Percentiles rank a stretch among this genome's conserved stretches.
Evolutionary conservation across 2,329 filamentous ascomycete genomes (phyloP).

Genomic region (Trichoderma lentiforme): DNA sequence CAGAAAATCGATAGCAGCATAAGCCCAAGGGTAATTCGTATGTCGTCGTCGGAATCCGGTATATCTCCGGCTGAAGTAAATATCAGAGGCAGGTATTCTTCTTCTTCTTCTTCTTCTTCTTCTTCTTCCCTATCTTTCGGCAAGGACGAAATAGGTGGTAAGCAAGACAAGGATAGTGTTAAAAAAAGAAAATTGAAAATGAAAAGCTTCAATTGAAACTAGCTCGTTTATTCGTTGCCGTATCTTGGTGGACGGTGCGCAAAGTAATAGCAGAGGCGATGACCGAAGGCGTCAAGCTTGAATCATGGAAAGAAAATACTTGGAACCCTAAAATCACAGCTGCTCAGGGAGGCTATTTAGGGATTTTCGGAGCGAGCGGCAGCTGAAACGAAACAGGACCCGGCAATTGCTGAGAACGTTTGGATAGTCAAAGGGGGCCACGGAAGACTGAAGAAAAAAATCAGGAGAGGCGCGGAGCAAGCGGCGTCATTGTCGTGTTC

Average conservation of each 20-base stretch:
- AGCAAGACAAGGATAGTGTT: background rate
- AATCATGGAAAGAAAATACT: background rate
- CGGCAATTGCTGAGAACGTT: background rate
- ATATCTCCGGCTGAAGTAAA: background rate
- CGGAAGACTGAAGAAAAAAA: background rate
- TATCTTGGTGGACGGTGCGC: background rate
- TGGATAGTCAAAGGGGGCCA: background rate
- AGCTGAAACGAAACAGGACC: background rate
- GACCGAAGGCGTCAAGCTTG: slow-evolving; percentile 12
- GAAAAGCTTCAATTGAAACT: background rate
- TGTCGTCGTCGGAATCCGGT: background rate
- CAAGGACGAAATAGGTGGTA: background rate
- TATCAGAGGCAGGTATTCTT: background rate
- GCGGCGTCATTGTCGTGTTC: slow-evolving; percentile 6
- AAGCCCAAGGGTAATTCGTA: background rate
- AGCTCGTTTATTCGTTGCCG: background rate
- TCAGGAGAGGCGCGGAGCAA: slow-evolving; percentile 7
- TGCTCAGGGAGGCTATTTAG: background rate
- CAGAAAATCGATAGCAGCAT: background rate
- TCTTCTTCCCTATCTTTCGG: background rate
- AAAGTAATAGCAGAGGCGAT: background rate
- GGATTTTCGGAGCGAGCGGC: background rate
- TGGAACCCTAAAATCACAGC: background rate
- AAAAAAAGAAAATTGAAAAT: background rate
- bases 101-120: background rate